A percentile compares a stretch with the other conserved stretches of the same genome.
Conservation (phyloP, 2,329 filamentous ascomycete genomes). For the Nannizzia gypsea region DNA sequence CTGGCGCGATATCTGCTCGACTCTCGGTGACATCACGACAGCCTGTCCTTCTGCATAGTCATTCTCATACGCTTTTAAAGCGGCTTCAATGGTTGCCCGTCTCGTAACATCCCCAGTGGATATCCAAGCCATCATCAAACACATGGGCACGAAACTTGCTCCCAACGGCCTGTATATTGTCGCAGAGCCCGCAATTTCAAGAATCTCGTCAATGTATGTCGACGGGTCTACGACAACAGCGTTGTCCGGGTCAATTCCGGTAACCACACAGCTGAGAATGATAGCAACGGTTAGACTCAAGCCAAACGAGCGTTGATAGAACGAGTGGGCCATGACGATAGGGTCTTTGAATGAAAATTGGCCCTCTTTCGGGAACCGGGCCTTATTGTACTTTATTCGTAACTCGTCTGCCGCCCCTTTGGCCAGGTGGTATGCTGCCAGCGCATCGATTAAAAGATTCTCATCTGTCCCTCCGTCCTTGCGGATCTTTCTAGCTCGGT, state of each 20-base stretch:
- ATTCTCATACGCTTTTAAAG: constrained; percentile 18
- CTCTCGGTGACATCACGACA: background rate
- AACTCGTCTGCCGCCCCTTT: constrained; percentile 14
- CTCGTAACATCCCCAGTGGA: constrained; percentile 16
- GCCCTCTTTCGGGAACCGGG: background rate
- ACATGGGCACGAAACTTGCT: constrained; percentile 21
- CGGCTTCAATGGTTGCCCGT: constrained; percentile 12
- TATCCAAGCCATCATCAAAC: constrained; percentile 20
- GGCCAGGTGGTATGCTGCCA: constrained; percentile 17
- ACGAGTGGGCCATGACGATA: constrained; percentile 16
- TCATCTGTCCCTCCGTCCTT: constrained; percentile 8
- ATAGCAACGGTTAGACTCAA: constrained; percentile 23
- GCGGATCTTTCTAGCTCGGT: constrained; percentile 16
- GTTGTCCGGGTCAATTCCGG: constrained; percentile 20
- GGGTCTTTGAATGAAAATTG: background rate
- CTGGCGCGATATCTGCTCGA: constrained; percentile 2
- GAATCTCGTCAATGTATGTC: constrained; percentile 19
- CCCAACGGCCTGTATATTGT: constrained; percentile 24
- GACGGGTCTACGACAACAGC: constrained; percentile 15
- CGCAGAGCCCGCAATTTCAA: constrained; percentile 20
- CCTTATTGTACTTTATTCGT: constrained; percentile 8
- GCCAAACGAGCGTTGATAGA: constrained; percentile 25
- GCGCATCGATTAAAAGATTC: constrained; percentile 16
- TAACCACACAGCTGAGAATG: constrained; percentile 25
- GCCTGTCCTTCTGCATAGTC: constrained; percentile 17